phyloP scores from a whole-genome alignment of 352 stramenopile genomes.

The Phytophthora rubi region DNA sequence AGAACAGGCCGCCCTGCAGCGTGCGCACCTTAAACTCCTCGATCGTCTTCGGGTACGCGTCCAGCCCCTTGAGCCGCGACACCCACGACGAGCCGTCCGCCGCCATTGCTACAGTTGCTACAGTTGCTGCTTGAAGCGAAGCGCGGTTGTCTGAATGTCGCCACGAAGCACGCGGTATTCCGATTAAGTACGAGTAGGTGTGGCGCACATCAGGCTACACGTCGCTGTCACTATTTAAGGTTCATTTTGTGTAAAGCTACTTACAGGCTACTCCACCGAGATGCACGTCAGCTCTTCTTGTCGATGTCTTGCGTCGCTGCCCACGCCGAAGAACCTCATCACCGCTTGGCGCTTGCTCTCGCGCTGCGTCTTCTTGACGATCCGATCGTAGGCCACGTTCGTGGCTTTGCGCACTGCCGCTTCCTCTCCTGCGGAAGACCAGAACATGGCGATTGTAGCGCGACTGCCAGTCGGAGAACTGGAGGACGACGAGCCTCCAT shows the following conservation, averaged over 20 bases:
- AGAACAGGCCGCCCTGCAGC: constrained; percentile 84
- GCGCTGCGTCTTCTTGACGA: constrained; percentile 29
- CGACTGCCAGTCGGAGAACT: background rate
- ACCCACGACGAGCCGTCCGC: constrained; percentile 30
- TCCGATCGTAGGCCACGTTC: constrained; percentile 30
- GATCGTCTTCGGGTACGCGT: constrained; percentile 89
- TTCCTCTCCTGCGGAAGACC: constrained; percentile 34
- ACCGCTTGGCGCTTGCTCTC: constrained; percentile 21
- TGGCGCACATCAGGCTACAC: background rate
- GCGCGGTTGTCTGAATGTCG: constrained; percentile 8
- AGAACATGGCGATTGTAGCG: constrained; percentile 28
- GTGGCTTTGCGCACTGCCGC: constrained; percentile 26
- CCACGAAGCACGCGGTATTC: constrained; percentile 18
- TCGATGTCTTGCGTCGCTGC: constrained; percentile 14
- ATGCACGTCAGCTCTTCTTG: constrained; percentile 23
- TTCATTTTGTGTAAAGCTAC: background rate
- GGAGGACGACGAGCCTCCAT: constrained; percentile 1
- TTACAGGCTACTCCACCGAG: constrained; percentile 18
- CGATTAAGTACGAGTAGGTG: constrained; percentile 10
- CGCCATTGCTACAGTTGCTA: constrained; percentile 2
- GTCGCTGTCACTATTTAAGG: too few species aligned
- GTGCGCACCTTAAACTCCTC: constrained; percentile 91
- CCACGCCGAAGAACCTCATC: constrained; percentile 24
- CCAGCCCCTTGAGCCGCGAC: constrained; percentile 57
- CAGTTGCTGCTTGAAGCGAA: constrained; percentile 3